Conservation (phyloP, 768 basidiomycete genomes). For the Neoboletus subvelutipes region DNA sequence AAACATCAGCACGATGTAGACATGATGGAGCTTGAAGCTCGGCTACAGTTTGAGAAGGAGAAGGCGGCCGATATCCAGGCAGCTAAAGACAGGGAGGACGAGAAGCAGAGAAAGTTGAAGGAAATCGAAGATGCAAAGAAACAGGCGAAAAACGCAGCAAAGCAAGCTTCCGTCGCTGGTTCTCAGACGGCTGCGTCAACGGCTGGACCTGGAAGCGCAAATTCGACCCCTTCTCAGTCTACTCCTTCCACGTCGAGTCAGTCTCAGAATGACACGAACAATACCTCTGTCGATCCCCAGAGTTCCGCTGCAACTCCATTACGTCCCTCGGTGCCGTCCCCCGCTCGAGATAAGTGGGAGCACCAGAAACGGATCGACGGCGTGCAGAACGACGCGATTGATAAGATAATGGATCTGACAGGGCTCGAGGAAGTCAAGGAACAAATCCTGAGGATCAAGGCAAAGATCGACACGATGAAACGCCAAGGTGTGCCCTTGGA, state of each 20-base stretch:
- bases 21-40: constrained; percentile 13
- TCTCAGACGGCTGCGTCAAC: background rate
- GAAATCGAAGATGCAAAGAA: constrained; percentile 14
- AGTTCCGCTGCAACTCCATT: background rate
- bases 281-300: background rate
- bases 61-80: constrained; percentile 8
- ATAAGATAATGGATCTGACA: constrained; percentile 63
- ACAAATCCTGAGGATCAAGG: constrained; percentile 56
- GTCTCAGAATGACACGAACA: background rate
- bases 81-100: constrained; percentile 13
- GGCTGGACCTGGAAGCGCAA: background rate
- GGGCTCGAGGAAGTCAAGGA: constrained; percentile 65
- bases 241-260: background rate
- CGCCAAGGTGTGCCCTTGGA: constrained; percentile 51
- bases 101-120: constrained; percentile 8
- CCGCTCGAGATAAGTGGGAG: constrained; percentile 17
- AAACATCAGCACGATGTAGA: constrained; percentile 38
- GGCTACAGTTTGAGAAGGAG: constrained; percentile 9
- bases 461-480: constrained; percentile 44
- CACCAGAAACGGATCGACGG: constrained; percentile 51
- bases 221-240: background rate
- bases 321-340: constrained; percentile 11
- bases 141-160: constrained; percentile 5
- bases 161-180: background rate
- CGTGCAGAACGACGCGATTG: constrained; percentile 49